Percentiles rank a stretch among this genome's conserved stretches.
Evolutionary conservation across 805 yeast genomes (phyloP).

Genomic region (Ogataea pignaliae): DNA sequence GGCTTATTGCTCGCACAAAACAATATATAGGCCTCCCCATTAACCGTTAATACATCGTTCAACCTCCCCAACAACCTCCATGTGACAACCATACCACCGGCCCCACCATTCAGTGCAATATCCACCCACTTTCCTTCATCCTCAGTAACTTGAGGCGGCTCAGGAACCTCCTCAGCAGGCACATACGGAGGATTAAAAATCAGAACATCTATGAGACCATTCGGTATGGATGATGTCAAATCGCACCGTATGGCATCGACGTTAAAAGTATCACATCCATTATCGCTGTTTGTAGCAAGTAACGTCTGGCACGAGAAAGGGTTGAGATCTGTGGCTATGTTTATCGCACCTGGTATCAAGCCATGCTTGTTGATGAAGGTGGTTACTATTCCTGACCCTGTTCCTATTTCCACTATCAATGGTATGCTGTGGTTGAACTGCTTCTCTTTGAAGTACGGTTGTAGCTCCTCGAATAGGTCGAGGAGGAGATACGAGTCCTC

Average conservation of each 20-base stretch:
- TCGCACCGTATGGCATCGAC: constrained; percentile 54
- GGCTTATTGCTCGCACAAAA: constrained; percentile 93
- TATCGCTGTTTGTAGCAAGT: constrained; percentile 32
- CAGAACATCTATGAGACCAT: constrained; percentile 56
- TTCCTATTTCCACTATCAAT: constrained; percentile 76
- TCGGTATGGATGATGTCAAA: constrained; percentile 47
- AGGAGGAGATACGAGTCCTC: constrained; percentile 86
- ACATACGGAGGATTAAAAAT: constrained; percentile 97
- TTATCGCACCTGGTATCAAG: constrained; percentile 42
- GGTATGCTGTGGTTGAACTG: constrained; percentile 36
- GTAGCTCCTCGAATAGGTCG: constrained; percentile 71
- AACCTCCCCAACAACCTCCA: constrained; percentile 53
- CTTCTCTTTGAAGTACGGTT: constrained; percentile 26
- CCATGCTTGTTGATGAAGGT: constrained; percentile 66
- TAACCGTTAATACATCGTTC: constrained; percentile 42
- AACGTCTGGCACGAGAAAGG: constrained; percentile 67
- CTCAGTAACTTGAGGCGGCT: constrained; percentile 38
- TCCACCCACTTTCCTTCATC: constrained; percentile 74
- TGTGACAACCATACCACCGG: constrained; percentile 87
- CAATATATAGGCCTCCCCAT: constrained; percentile 80
- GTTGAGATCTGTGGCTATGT: constrained; percentile 74
- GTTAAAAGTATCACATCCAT: constrained; percentile 15
- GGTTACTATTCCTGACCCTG: constrained; percentile 88
- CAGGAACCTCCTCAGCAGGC: constrained; percentile 77
- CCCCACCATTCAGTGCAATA: constrained; percentile 85